Evolutionary conservation across 2,329 filamentous ascomycete species (phyloP).

Genomic region (Stagonosporopsis vannaccii): DNA sequence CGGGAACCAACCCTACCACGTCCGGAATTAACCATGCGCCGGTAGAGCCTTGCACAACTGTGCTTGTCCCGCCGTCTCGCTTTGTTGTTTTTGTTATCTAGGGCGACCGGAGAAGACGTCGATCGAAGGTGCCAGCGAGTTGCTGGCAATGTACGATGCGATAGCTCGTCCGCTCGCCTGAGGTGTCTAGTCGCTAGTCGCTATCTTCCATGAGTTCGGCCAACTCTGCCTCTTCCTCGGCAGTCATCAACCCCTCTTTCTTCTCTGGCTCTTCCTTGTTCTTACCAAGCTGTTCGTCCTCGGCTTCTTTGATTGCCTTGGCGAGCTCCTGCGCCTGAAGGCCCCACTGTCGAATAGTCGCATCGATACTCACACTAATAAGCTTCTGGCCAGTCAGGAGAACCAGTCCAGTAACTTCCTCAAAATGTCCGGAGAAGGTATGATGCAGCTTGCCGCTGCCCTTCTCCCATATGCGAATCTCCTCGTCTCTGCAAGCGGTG

Average conservation of each 20-base stretch:
- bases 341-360: constrained; percentile 85
- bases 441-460: constrained; percentile 75
- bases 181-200: constrained; percentile 62
- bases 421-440: constrained; percentile 82
- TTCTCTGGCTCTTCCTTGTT: constrained; percentile 55
- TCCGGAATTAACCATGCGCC: constrained; percentile 22
- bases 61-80: constrained; percentile 31
- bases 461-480: constrained; percentile 87
- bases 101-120: constrained; percentile 30
- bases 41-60: constrained; percentile 28
- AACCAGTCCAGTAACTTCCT: constrained; percentile 86
- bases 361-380: constrained; percentile 88
- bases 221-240: constrained; percentile 90
- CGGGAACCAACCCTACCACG: constrained; percentile 30
- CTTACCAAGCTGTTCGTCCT: constrained; percentile 58
- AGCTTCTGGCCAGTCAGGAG: constrained; percentile 65
- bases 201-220: constrained; percentile 87
- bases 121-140: constrained; percentile 29
- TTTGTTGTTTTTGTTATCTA: constrained; percentile 36
- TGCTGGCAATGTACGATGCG: constrained; percentile 27
- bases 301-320: constrained; percentile 59
- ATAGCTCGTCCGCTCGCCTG: constrained; percentile 29
- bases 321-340: constrained; percentile 69
- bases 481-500: constrained; percentile 89
- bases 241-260: constrained; percentile 70